These are phyloP conservation scores for Malassezia furfur DNA, from an alignment of 1,284 basidiomycete species.

Conservation along the genomic window DNA sequence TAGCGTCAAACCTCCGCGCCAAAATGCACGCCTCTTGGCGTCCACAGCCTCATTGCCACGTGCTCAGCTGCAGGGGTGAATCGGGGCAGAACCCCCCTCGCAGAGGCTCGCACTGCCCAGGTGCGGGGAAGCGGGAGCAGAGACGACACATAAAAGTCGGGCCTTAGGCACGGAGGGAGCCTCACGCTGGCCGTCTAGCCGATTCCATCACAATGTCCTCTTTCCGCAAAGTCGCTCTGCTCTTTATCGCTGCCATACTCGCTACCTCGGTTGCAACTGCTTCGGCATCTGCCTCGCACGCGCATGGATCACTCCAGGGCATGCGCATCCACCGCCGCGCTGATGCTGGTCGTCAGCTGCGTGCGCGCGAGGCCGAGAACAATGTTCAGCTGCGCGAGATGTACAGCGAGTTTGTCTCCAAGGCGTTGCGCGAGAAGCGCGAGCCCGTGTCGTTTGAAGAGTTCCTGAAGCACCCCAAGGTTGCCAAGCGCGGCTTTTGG, in stretches of 20 bases:
- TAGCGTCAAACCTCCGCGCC: no score
- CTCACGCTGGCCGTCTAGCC: background rate
- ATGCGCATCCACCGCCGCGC: slow-evolving; percentile 1
- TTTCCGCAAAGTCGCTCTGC: background rate
- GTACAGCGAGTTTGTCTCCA: background rate
- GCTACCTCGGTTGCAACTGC: background rate
- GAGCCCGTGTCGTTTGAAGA: background rate
- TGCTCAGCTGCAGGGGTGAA: no score
- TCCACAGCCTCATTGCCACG: no score
- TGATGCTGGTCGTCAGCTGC: slow-evolving; percentile 3
- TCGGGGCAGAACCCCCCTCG: background rate
- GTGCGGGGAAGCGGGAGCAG: background rate
- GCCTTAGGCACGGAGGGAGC: no score
- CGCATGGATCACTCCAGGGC: background rate
- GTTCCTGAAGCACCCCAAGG: background rate
- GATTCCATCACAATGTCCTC: background rate
- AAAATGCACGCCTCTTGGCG: no score
- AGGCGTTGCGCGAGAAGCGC: background rate
- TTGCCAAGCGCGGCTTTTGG: background rate
- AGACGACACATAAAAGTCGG: no score
- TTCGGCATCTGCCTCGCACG: background rate
- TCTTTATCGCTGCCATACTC: background rate
- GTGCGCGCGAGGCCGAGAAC: background rate
- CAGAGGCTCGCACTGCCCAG: background rate
- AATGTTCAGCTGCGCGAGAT: background rate